A percentile compares a stretch with the other conserved stretches of the same genome.
Evolutionary conservation across 176 grass and related monocot genomes (phyloP).

Genomic region (Oryza australiensis): DNA sequence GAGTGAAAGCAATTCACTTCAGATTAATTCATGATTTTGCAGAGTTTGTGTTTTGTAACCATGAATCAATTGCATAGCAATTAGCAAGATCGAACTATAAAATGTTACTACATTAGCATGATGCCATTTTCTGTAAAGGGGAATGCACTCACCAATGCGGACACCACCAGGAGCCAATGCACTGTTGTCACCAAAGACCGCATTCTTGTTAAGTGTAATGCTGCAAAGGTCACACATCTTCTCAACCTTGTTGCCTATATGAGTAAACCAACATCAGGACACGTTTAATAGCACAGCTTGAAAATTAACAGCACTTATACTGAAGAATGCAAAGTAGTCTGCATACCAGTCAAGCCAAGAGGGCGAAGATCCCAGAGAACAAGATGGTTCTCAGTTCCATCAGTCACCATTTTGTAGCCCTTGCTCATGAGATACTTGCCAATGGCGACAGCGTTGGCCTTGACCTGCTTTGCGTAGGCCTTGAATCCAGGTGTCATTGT

Average conservation of each 20-base stretch:
- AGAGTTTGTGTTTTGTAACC: not conserved
- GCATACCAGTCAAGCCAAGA: constrained; percentile 91
- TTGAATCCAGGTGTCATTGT: constrained; percentile 82
- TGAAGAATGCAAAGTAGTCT: constrained; percentile 1
- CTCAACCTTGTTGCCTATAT: constrained; percentile 93
- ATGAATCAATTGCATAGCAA: not conserved
- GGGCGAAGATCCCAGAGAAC: constrained; percentile 99
- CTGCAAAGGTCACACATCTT: constrained; percentile 92
- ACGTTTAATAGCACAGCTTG: not conserved
- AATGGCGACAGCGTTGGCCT: constrained; percentile 85
- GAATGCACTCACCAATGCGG: constrained; percentile 63
- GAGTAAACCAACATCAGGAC: constrained; percentile 6
- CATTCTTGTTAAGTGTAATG: constrained; percentile 98
- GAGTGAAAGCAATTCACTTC: not conserved
- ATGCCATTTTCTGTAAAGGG: not conserved
- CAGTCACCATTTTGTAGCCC: constrained; percentile 96
- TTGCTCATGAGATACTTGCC: constrained; percentile 98
- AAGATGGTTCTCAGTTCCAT: constrained; percentile 98
- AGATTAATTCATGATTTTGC: not conserved
- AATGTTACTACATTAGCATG: not conserved
- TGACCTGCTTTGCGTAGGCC: constrained; percentile 92
- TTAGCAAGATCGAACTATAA: not conserved
- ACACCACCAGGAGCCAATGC: constrained; percentile 93
- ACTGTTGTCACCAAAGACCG: constrained; percentile 97
- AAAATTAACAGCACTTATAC: not conserved